Evolutionary conservation across 164 flowering plant genomes (phyloP), one percentile per base, ranked within the genome.

Genomic region (Magnolia officinalis): DNA sequence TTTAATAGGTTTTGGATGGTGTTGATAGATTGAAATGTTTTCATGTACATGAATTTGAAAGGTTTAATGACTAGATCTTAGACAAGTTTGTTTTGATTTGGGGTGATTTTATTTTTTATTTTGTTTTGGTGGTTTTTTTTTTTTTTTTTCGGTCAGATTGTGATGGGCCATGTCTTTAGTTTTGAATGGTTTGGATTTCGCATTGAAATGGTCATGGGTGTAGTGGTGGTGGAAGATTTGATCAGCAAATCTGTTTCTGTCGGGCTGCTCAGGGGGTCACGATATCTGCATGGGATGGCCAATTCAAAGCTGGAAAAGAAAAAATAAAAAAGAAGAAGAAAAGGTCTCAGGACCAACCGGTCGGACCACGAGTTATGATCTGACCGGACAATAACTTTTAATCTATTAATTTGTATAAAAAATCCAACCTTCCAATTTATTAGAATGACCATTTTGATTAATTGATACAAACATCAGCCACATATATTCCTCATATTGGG

Each of bases 221-320:
- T 14, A 11, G 49, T 11, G 49, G 23, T 68, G 71, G 16, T 11
- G 71, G 45, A 37, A 37, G 45, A 37, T 31, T 16, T 70, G 21
- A 11, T 70, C 72, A 70, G 72, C 55, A 70, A 70, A 21, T 19
- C 58, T 70, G 59, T 70, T 50, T 70, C 9, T 50, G 16, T 68
- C 72, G 50, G 50, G n/a, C 71, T 37, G 16, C n/a, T 69, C 71
- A 69, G 71, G 26, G 26, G 19, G 75, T 63, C 76, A 74, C 70
- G 63, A 50, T 37, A 65, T 66, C 58, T 74, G 70, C 76, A 74
- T 74, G 76, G 76, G 76, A 50, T 37, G 76, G 76, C 76, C 70
- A 50, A 65, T 65, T 74, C 76, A 74, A 61, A 50, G 50, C 37
- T 0, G 1, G 37, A 66, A 19, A 37, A 14, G 8, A 45, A 29